phyloP scores from a whole-genome alignment of 2,329 filamentous ascomycete species.

The Daldinia eschscholtzii region DNA sequence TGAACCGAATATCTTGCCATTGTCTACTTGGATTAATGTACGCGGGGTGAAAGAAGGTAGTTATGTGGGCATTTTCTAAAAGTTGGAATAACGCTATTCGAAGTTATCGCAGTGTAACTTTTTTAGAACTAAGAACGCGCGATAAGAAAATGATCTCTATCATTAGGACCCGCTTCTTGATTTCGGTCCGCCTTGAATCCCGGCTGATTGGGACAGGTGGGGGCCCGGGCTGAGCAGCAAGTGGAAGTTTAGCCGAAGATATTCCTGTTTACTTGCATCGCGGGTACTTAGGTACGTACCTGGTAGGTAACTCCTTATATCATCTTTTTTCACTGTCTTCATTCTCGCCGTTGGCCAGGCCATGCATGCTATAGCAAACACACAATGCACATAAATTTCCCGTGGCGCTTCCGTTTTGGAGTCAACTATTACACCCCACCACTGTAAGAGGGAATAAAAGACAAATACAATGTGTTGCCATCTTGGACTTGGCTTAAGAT shows the following conservation, averaged over 20 bases:
- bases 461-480: background rate
- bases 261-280: background rate
- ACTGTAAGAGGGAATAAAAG: background rate
- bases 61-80: slow-evolving; percentile 16
- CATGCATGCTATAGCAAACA: background rate
- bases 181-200: slow-evolving; percentile 33
- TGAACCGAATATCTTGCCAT: slow-evolving; percentile 27
- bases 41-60: background rate
- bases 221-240: background rate
- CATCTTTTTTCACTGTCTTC: background rate
- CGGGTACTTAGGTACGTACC: background rate
- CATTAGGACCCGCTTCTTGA: slow-evolving; percentile 13
- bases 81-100: slow-evolving; percentile 5
- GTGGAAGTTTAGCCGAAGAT: slow-evolving; percentile 21
- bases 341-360: background rate
- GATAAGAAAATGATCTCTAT: slow-evolving; percentile 27
- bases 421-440: background rate
- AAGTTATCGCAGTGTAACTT: slow-evolving; percentile 11
- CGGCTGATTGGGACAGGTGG: slow-evolving; percentile 16
- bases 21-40: background rate
- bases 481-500: background rate
- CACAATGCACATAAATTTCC: background rate
- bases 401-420: background rate
- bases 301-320: background rate
- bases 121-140: background rate